Evolutionary conservation across 2,329 filamentous ascomycete genomes (phyloP).

Genomic region (Furcasterigmium furcatum): DNA sequence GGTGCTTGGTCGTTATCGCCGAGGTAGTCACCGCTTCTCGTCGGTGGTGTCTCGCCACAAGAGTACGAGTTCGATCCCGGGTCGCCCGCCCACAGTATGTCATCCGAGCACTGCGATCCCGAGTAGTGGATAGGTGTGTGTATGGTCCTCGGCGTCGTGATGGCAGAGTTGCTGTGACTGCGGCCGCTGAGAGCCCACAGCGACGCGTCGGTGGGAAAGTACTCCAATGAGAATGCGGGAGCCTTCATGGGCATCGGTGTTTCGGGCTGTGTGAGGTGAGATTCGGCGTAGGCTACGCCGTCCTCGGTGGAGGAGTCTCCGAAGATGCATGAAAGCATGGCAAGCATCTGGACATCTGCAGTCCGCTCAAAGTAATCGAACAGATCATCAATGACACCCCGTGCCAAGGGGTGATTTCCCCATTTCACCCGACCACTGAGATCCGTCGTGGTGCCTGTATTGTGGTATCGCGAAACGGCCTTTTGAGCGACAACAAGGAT

Average conservation of each 20-base stretch:
- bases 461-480: constrained; percentile 41
- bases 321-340: constrained; percentile 69
- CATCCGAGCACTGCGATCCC: constrained; percentile 56
- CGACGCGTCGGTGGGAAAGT: constrained; percentile 57
- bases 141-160: constrained; percentile 54
- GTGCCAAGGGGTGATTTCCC: constrained; percentile 63
- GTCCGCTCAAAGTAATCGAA: constrained; percentile 61
- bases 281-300: constrained; percentile 54
- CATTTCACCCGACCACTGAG: constrained; percentile 63
- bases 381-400: constrained; percentile 57
- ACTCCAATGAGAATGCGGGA: constrained; percentile 63
- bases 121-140: constrained; percentile 53
- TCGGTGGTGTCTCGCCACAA: constrained; percentile 59
- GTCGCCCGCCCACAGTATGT: constrained; percentile 49
- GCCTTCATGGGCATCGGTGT: constrained; percentile 64
- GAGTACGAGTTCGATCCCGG: constrained; percentile 56
- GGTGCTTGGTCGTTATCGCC: constrained; percentile 43
- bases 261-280: constrained; percentile 53
- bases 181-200: constrained; percentile 49
- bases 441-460: constrained; percentile 9
- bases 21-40: constrained; percentile 39
- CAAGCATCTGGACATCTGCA: constrained; percentile 67
- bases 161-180: constrained; percentile 50
- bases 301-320: constrained; percentile 56
- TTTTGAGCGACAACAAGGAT: constrained; percentile 67